Conservation (phyloP, 2,329 filamentous ascomycete genomes). For the Cadophora sp. region DNA sequence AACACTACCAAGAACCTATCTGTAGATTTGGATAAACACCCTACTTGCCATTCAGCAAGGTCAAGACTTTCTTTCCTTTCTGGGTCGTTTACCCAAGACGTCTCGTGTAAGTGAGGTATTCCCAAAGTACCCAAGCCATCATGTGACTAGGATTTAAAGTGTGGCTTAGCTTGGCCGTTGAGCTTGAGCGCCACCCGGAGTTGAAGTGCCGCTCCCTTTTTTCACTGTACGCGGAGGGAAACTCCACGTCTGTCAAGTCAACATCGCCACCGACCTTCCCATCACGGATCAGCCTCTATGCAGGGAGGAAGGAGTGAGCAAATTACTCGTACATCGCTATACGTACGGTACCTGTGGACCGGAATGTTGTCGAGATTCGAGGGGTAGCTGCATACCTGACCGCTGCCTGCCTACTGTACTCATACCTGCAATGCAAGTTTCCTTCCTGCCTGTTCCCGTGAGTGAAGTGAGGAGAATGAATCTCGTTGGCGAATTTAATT, state of each 20-base stretch:
- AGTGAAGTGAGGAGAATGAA: background rate
- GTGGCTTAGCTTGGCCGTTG: constrained; percentile 1
- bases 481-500: constrained; percentile 6
- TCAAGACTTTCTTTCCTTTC: too few relatives aligned
- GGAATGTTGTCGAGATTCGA: background rate
- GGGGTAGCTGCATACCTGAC: background rate
- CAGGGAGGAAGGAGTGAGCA: background rate
- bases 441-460: background rate
- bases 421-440: too few relatives aligned
- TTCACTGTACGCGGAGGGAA: background rate
- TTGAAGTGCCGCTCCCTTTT: background rate
- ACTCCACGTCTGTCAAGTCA: background rate
- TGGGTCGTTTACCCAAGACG: background rate
- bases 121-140: constrained; percentile 6
- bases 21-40: background rate
- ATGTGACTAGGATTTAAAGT: constrained; percentile 16
- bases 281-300: background rate
- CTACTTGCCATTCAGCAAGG: background rate
- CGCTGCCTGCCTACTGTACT: background rate
- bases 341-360: background rate
- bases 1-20: background rate
- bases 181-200: background rate
- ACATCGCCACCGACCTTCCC: background rate
- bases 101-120: background rate
- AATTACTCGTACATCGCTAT: constrained; percentile 7